Evolutionary conservation across 192 early-diverging fungal species (phyloP).

Genomic region (Podila verticillata): DNA sequence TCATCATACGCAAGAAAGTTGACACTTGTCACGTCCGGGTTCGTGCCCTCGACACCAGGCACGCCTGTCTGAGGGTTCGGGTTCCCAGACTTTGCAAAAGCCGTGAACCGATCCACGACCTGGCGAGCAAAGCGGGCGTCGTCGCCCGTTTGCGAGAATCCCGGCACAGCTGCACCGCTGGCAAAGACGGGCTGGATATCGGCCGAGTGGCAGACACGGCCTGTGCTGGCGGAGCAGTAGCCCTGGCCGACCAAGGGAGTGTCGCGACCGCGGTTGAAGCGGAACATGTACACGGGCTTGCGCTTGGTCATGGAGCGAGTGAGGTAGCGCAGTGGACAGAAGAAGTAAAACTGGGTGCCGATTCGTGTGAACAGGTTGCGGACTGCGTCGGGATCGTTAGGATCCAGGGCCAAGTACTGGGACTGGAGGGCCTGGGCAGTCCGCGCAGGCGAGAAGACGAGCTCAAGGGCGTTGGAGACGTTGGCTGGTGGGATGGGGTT

Average conservation of each 20-base stretch:
- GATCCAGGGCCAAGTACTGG: conserved; percentile 6
- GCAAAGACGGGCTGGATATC: conserved; percentile 32
- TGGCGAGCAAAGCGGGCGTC: conserved; percentile 53
- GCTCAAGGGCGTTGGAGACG: background rate
- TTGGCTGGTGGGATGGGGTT: conserved; percentile 11
- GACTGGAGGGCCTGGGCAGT: background rate
- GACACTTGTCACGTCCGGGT: conserved; percentile 25
- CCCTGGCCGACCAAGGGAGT: background rate
- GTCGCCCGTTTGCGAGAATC: conserved; percentile 18
- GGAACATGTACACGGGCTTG: conserved; percentile 26
- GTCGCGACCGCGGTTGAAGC: conserved; percentile 39
- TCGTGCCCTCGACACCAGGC: conserved; percentile 8
- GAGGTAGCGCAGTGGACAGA: conserved; percentile 32
- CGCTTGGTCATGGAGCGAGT: conserved; percentile 20
- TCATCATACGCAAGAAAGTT: conserved; percentile 11
- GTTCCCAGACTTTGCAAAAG: conserved; percentile 53
- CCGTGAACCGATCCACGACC: conserved; percentile 33
- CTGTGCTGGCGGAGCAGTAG: conserved; percentile 9
- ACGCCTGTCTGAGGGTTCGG: conserved; percentile 30
- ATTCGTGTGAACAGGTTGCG: conserved; percentile 8
- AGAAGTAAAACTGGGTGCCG: conserved; percentile 32
- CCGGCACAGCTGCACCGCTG: conserved; percentile 7
- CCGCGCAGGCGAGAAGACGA: background rate
- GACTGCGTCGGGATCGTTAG: conserved; percentile 15
- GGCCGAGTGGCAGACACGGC: conserved; percentile 21